phyloP scores from a whole-genome alignment of 306 rosid genomes.

The Luffa acutangula region DNA sequence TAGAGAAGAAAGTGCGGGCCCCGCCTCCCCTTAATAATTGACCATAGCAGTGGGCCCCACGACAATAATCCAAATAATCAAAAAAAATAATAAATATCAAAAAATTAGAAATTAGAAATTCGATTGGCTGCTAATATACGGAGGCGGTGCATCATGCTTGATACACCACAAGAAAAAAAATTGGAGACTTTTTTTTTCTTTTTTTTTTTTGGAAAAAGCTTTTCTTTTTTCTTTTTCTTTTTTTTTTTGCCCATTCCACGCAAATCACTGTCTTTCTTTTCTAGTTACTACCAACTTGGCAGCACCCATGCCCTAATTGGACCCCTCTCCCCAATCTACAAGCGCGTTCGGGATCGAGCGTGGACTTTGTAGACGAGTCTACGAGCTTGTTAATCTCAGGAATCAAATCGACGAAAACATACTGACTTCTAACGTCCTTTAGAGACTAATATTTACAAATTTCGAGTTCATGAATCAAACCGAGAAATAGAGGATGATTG shows the following conservation, averaged over 20 bases:
- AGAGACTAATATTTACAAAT: neutral
- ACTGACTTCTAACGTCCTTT: neutral
- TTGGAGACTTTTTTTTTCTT: neutral
- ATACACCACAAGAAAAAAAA: neutral
- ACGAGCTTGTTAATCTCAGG: neutral
- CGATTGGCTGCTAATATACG: neutral
- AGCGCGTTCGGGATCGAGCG: neutral
- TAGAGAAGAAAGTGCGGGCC: neutral
- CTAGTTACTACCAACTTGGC: neutral
- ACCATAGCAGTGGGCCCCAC: neutral
- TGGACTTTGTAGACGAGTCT: neutral
- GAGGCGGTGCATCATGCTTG: neutral
- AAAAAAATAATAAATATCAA: too few relatives aligned
- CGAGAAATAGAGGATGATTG: neutral
- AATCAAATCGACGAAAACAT: neutral
- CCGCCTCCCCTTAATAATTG: neutral
- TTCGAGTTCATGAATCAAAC: neutral
- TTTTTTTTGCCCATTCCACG: neutral
- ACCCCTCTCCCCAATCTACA: neutral
- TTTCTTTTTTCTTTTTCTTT: neutral
- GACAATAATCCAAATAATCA: neutral
- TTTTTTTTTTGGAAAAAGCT: neutral
- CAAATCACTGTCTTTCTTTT: neutral
- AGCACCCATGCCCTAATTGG: neutral
- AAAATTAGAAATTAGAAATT: neutral